Evolutionary conservation across 306 rosid genomes (phyloP), one percentile per base, ranked within the genome.

Genomic region (Rosa multiflora): DNA sequence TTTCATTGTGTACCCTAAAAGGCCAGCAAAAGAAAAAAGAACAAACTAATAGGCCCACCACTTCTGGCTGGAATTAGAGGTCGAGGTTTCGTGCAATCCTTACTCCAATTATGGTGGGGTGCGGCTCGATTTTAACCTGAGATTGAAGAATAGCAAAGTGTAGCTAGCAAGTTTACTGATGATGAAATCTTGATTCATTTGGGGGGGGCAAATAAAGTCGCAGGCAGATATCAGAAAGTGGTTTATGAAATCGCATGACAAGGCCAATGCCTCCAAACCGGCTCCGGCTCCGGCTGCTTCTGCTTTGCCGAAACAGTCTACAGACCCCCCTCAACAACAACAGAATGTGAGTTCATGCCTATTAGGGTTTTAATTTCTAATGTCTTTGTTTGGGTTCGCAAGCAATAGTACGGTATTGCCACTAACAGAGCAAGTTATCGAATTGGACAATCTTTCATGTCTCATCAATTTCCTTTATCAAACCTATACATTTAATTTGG

Each of bases 171-270:
- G 3, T 56, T 58, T 21, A 58, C 63, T 58, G 63, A 59, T 9
- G 42, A 23, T 43, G 43, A 75, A 43, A 2, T 68, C 18, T 51
- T 77, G 17, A 14, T n/a, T n/a, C 40, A 70, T 61, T 51, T n/a
- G 61, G 29, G 29, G 29, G 29, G 29, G 44, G 46, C 12, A 26
- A 40, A 40, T 72, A 17, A 53, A 79, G 77, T 78, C 82, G 29
- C 89, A 85, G 84, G 76, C 75, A 35, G 99, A 95, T 83, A 93
- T 93, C 69, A 79, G 99, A 75, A 95, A 93, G 82, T 93, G 99
- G 99, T 95, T 95, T 87, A 91, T 93, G 97, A 95, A 93, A 86
- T 82, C 98, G 2, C 98, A 93, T 68, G 92, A 84, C 51, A 93
- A 90, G 81, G 83, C 76, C 18, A 89, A 80, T 77, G 91, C 76